Evolutionary conservation across 306 rosid species (phyloP).

Genomic region (Styphnolobium japonicum): DNA sequence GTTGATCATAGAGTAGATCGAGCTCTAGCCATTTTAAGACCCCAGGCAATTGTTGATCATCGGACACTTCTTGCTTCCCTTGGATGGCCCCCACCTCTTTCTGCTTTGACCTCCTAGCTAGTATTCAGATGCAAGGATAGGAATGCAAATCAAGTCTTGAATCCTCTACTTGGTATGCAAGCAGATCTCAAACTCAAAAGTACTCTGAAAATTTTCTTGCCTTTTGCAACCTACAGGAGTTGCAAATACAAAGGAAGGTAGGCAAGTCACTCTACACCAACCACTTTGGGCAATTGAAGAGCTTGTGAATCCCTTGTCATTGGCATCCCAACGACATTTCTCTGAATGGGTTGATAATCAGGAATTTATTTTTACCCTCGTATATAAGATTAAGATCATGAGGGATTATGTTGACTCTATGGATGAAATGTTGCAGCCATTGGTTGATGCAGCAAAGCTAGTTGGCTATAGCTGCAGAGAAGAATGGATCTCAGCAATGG

Average conservation of each 20-base stretch:
- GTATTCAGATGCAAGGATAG: conserved; percentile 39
- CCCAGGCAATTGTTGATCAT: conserved; percentile 83
- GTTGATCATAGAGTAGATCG: conserved; percentile 96
- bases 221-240: conserved; percentile 78
- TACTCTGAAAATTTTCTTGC: conserved; percentile 79
- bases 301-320: conserved; percentile 82
- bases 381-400: conserved; percentile 75
- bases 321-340: conserved; percentile 87
- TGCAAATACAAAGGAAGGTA: conserved; percentile 78
- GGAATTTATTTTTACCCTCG: conserved; percentile 85
- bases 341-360: conserved; percentile 85
- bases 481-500: conserved; percentile 94
- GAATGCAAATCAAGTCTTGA: conserved; percentile 44
- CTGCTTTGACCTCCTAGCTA: conserved; percentile 46
- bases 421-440: conserved; percentile 91
- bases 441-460: conserved; percentile 83
- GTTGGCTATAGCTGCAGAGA: conserved; percentile 89
- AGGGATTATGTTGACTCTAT: conserved; percentile 81
- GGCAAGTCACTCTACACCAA: conserved; percentile 59
- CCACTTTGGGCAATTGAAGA: conserved; percentile 98
- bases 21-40: conserved; percentile 85
- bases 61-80: conserved; percentile 78
- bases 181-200: conserved; percentile 70
- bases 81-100: conserved; percentile 95
- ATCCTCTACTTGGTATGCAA: conserved; percentile 81